Percentiles rank a stretch among this genome's conserved stretches.
These are phyloP conservation scores for Pyrenochaeta sp. DNA, from an alignment of 2,329 filamentous ascomycete species.

Conservation along the genomic window DNA sequence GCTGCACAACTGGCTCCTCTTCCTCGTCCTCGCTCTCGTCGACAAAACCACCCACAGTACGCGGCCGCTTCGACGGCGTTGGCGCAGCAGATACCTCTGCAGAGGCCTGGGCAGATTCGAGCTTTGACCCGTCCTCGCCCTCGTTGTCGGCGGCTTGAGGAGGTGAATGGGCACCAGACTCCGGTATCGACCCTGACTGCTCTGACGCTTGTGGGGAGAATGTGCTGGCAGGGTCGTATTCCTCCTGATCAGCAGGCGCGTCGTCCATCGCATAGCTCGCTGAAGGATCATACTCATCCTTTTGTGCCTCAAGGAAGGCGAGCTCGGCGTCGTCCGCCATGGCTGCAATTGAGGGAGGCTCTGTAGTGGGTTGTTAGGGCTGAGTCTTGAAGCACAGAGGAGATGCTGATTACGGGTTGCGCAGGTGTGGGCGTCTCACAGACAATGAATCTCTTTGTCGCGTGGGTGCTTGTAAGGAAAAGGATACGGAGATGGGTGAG, in stretches of 20 bases:
- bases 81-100: conserved; percentile 39
- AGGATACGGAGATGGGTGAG: conserved; percentile 17
- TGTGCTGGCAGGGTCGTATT: conserved; percentile 49
- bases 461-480: conserved; percentile 23
- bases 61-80: conserved; percentile 54
- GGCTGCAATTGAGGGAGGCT: conserved; percentile 11
- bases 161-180: conserved; percentile 41
- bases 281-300: conserved; percentile 50
- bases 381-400: conserved; percentile 6
- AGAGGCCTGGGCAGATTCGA: conserved; percentile 23
- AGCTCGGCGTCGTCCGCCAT: conserved; percentile 65
- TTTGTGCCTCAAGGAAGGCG: conserved; percentile 62
- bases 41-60: conserved; percentile 68
- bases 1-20: conserved; percentile 58
- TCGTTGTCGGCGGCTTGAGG: conserved; percentile 23
- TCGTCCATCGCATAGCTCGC: conserved; percentile 51
- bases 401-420: conserved; percentile 19
- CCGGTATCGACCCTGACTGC: conserved; percentile 37
- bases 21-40: conserved; percentile 69
- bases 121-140: conserved; percentile 33
- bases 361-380: conserved; percentile 20
- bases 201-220: conserved; percentile 36
- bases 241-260: conserved; percentile 54
- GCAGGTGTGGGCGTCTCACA: conserved; percentile 13
- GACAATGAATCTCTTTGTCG: conserved; percentile 36